These are phyloP conservation scores for Sclerotinia subarctica DNA, from an alignment of 2,329 filamentous ascomycete species.

Conservation along the genomic window DNA sequence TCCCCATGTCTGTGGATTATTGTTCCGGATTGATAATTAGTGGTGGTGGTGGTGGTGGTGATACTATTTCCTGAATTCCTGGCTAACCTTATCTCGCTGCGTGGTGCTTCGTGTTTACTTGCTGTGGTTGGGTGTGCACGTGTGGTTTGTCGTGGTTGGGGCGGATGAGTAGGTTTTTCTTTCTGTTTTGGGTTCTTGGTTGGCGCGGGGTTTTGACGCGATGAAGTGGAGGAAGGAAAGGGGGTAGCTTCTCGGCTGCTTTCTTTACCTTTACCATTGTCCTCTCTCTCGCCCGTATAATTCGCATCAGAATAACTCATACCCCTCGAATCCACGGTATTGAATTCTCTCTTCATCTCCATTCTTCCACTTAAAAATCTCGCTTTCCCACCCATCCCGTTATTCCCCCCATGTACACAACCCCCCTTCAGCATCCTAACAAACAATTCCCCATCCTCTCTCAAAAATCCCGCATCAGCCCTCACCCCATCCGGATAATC, in stretches of 20 bases:
- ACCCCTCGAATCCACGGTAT: not conserved
- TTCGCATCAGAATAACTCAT: not conserved
- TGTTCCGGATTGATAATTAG: too few relatives aligned
- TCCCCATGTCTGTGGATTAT: not conserved
- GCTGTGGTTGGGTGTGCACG: not conserved
- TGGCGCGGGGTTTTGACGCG: too few relatives aligned
- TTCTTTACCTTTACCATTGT: not conserved
- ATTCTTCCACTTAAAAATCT: too few relatives aligned
- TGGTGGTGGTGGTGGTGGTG: too few relatives aligned
- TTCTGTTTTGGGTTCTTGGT: not conserved
- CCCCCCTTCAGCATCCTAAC: slow-evolving; percentile 5
- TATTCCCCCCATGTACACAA: not conserved
- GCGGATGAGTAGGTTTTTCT: not conserved
- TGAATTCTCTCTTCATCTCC: not conserved
- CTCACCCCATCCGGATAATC: slow-evolving; percentile 18
- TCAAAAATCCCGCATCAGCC: slow-evolving; percentile 16
- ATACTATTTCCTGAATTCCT: too few relatives aligned
- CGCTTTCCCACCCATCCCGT: too few relatives aligned
- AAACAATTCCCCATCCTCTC: slow-evolving; percentile 14
- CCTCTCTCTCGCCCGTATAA: not conserved
- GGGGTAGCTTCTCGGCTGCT: not conserved
- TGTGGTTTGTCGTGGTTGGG: not conserved
- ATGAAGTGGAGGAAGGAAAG: not conserved
- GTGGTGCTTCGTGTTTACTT: not conserved
- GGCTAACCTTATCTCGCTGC: not conserved